A percentile compares a stretch with the other conserved stretches of the same genome.
These are phyloP conservation scores for Cytospora paraplurivora DNA, from an alignment of 2,329 filamentous ascomycete genomes.

Conservation along the genomic window DNA sequence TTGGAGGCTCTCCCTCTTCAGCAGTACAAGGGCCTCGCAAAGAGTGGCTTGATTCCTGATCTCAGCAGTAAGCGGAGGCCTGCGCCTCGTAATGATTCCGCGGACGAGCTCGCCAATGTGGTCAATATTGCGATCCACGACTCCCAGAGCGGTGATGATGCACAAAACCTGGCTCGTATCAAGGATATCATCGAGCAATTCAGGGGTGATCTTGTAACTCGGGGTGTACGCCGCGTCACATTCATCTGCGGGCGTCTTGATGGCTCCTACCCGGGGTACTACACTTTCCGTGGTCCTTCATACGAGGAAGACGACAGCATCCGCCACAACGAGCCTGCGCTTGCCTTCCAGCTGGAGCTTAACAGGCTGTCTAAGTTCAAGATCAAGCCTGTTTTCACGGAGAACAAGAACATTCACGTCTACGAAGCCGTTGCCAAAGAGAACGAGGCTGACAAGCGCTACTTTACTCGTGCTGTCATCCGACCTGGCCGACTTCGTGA, in stretches of 20 bases:
- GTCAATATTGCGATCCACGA: slow-evolving; percentile 91
- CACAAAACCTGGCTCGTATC: slow-evolving; percentile 77
- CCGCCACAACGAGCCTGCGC: slow-evolving; percentile 92
- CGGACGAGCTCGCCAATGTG: slow-evolving; percentile 85
- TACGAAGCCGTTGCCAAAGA: slow-evolving; percentile 96
- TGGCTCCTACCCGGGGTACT: slow-evolving; percentile 94
- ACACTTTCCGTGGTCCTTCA: slow-evolving; percentile 90
- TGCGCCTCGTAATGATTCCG: slow-evolving; percentile 55
- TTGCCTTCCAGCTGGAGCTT: slow-evolving; percentile 98
- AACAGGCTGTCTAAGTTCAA: slow-evolving; percentile 93
- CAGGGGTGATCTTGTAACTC: slow-evolving; percentile 80
- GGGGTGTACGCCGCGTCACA: slow-evolving; percentile 84
- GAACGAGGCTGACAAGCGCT: slow-evolving; percentile 94
- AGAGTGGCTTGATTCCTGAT: slow-evolving; percentile 67
- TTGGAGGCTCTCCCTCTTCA: slow-evolving; percentile 76
- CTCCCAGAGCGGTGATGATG: slow-evolving; percentile 79
- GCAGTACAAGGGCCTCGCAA: slow-evolving; percentile 42
- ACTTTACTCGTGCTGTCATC: slow-evolving; percentile 96
- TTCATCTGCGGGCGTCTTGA: slow-evolving; percentile 96
- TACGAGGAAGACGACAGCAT: slow-evolving; percentile 94
- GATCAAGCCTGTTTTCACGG: slow-evolving; percentile 97
- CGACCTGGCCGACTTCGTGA: slow-evolving; percentile 91
- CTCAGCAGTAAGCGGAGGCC: slow-evolving; percentile 72
- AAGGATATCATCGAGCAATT: slow-evolving; percentile 73
- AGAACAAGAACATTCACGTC: slow-evolving; percentile 98